Conservation (phyloP, 106 monocot species). For the Apostasia shenzhenica region DNA sequence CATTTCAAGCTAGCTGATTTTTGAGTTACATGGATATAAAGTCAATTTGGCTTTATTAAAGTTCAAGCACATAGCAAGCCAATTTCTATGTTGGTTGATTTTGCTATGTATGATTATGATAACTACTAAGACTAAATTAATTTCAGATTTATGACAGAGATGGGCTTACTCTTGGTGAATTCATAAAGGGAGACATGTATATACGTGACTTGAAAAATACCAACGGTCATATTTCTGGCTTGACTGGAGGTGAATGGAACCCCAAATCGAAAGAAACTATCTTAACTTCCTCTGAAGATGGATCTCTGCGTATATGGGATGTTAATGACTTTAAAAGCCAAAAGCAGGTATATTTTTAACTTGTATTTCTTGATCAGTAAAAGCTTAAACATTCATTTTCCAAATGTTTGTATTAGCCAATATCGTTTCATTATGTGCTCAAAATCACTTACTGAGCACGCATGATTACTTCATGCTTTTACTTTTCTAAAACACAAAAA, state of each 20-base stretch:
- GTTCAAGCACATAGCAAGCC: too few species aligned
- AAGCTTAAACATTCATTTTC: background rate
- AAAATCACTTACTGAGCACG: background rate
- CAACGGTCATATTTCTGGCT: constrained; percentile 93
- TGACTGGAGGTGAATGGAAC: constrained; percentile 96
- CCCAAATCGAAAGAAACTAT: constrained; percentile 86
- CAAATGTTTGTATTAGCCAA: background rate
- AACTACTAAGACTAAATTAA: constrained; percentile 9
- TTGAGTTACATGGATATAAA: too few species aligned
- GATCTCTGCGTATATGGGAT: constrained; percentile 97
- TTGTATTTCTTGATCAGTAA: background rate
- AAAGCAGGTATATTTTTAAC: constrained; percentile 60
- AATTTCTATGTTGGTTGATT: too few species aligned
- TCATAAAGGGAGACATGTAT: constrained; percentile 98
- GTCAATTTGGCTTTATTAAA: too few species aligned
- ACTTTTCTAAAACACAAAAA: too few species aligned
- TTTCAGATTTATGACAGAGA: constrained; percentile 96
- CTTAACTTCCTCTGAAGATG: constrained; percentile 97
- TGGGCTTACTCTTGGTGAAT: constrained; percentile 93
- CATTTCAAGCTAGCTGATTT: too few species aligned
- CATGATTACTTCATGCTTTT: background rate
- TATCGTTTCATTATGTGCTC: background rate
- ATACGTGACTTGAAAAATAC: constrained; percentile 98
- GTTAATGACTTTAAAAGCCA: constrained; percentile 83
- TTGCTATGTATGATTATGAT: background rate